Base-by-base conservation (phyloP, 2,329 filamentous ascomycete genomes). In the Chaetomiaceae sp. region DNA sequence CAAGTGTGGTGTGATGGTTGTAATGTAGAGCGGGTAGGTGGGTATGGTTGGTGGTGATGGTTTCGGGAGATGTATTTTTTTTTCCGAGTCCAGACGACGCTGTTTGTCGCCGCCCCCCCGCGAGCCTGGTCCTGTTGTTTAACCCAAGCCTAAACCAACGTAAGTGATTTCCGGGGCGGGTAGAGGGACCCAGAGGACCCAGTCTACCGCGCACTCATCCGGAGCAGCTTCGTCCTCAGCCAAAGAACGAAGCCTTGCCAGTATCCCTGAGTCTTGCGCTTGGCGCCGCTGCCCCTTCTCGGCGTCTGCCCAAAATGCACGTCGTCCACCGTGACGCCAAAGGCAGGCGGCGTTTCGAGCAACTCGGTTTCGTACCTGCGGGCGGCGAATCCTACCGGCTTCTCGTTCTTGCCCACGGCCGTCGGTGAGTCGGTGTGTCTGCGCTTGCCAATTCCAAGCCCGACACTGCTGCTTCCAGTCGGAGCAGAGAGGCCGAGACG, bases 181-280 rank as follows among this genome's bases (percentile, higher is more conserved):
- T 20, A 13, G n/a, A 51, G 18, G 29, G 14, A 40, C 9, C 21
- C 1, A 25, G 30, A 9, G 6, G 20, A 25, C 11, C 32, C 23
- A 11, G n/a, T 41, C 49, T 58, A 61, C 36, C 51, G 54, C 23
- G 65, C 65, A 47, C 67, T 61, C 54, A 75, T 65, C 6, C 73
- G 70, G 42, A 80, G 66, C 29, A 80, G 67, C 54, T 76, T 73
- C n/a, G 82, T 85, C 55, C 81, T 73, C 23, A 86, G 65, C 82
- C 82, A 86, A 51, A 86, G 72, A 46, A 85, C 73, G 60, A 86
- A 84, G 20, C 75, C 76, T 7, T 78, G 82, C 81, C 82, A 86
- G 34, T 80, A 75, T 56, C 78, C 74, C 56, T 80, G 79, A 1
- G 81, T 85, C 69, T 78, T 81, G 60, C 73, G 75, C 71, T 84